Evolutionary conservation across 164 flowering plant genomes (phyloP), one percentile per base, ranked within the genome.

Genomic region (Chimonanthus praecox): DNA sequence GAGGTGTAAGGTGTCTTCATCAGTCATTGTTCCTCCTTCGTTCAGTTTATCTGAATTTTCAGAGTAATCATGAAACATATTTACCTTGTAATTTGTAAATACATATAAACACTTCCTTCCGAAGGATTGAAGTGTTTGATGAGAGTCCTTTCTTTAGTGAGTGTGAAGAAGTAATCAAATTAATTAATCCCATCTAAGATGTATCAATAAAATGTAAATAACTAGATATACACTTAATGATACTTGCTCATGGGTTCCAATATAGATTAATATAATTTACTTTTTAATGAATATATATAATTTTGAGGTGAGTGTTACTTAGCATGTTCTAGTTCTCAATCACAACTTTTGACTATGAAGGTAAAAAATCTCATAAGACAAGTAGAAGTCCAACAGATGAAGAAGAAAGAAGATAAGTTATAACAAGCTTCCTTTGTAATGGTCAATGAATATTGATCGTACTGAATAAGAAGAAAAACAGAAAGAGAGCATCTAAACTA

Each of bases 1-100:
- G 76, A 87, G 91, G 83, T 85, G 84, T 18, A 89, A 86, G 88
- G 93, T 90, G 76, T 87, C 92, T 60, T 89, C 96, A 64, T 90
- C 96, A 0, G 85, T 89, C 47, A 47, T 90, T 33, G 88, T 90
- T 73, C 96, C 96, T 78, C 88, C 93, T 44, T 87, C 87, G 1
- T 89, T 90, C 68, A 84, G 85, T 77, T 81, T 77, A 47, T 81
- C 83, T 51, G 73, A 76, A 21, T 73, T 75, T 7, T 72, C 44
- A 69, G 47, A 47, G 7, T 63, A 67, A 21, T 49, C 58, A 6
- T 44, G 20, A 64, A 64, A 16, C 44, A 11, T 10, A 63, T 16
- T 43, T 49, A 46, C 50, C 51, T 33, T 68, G 21, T 68, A 45
- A 15, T 18, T 33, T 68, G 21, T 68, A 45, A 15, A 8, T 11